Conservation (phyloP, 345 rosid genomes). For the Acer campestre region DNA sequence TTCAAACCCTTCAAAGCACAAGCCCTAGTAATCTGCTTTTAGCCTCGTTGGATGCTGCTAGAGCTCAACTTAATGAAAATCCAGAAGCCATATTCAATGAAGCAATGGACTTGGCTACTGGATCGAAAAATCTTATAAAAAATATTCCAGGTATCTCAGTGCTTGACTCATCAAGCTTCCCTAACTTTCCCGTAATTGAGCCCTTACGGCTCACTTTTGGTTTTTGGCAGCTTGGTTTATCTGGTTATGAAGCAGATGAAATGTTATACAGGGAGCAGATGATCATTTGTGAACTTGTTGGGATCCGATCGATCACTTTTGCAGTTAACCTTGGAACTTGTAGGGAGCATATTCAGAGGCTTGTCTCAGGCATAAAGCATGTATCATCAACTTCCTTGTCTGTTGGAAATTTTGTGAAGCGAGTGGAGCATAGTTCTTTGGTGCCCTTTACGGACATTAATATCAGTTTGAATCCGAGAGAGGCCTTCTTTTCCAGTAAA, state of each 20-base stretch:
- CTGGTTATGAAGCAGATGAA: constrained; percentile 62
- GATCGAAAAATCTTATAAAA: constrained; percentile 29
- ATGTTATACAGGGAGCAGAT: constrained; percentile 36
- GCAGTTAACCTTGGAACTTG: constrained; percentile 58
- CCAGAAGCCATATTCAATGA: constrained; percentile 37
- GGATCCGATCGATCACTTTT: constrained; percentile 40
- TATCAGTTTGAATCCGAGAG: constrained; percentile 52
- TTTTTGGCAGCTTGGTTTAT: constrained; percentile 45
- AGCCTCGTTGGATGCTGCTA: constrained; percentile 67
- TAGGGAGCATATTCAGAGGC: constrained; percentile 42
- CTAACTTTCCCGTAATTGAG: constrained; percentile 39
- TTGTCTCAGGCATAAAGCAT: constrained; percentile 41
- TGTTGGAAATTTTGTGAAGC: neutral
- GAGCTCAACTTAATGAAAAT: constrained; percentile 55
- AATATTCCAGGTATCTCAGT: constrained; percentile 40
- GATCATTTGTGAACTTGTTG: constrained; percentile 53
- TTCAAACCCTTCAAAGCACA: constrained; percentile 56
- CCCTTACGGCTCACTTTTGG: constrained; percentile 59
- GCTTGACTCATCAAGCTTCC: constrained; percentile 31
- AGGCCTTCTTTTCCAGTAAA: constrained; percentile 54
- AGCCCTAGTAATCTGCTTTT: constrained; percentile 64
- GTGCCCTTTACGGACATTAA: constrained; percentile 39
- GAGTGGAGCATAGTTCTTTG: constrained; percentile 10
- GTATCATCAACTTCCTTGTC: constrained; percentile 29
- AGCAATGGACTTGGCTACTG: constrained; percentile 41